Percentiles rank a stretch among this genome's conserved stretches.
Evolutionary conservation across 108 stramenopile genomes (phyloP).

Genomic region (Aureococcus anophagefferens): DNA sequence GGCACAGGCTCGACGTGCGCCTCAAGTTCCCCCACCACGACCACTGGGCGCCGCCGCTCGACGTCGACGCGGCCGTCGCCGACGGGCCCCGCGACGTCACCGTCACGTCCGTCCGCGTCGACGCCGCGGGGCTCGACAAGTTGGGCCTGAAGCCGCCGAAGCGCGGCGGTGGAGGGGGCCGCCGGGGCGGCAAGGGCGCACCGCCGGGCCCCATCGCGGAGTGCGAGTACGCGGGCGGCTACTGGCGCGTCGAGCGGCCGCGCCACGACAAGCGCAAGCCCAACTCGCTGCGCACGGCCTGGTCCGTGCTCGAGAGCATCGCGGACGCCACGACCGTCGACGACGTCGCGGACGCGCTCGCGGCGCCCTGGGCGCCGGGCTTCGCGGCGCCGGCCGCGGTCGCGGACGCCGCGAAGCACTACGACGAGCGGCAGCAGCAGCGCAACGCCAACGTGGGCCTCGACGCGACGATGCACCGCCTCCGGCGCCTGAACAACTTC

Average conservation of each 20-base stretch:
- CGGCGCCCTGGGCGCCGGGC: background rate
- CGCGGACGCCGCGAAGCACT: background rate
- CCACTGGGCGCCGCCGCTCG: background rate
- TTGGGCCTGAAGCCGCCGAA: background rate
- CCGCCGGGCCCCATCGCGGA: constrained; percentile 8
- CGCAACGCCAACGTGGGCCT: background rate
- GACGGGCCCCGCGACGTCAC: background rate
- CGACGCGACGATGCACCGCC: background rate
- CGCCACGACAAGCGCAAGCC: constrained; percentile 10
- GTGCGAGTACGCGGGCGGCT: constrained; percentile 7
- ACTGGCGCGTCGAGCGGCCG: background rate
- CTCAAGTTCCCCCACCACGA: too few relatives aligned
- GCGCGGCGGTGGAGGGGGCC: background rate
- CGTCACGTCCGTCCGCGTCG: background rate
- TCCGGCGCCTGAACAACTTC: constrained; percentile 20
- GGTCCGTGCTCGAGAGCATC: constrained; percentile 12
- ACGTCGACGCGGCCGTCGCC: background rate
- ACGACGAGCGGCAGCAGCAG: constrained; percentile 6
- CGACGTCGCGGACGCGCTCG: background rate
- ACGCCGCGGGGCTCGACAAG: background rate
- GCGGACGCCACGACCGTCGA: constrained; percentile 10
- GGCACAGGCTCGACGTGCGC: too few relatives aligned
- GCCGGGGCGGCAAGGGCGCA: background rate
- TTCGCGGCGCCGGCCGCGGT: background rate
- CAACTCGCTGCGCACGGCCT: constrained; percentile 9